Evolutionary conservation across 352 stramenopile species (phyloP).

Genomic region (Globisporangium nodosum): DNA sequence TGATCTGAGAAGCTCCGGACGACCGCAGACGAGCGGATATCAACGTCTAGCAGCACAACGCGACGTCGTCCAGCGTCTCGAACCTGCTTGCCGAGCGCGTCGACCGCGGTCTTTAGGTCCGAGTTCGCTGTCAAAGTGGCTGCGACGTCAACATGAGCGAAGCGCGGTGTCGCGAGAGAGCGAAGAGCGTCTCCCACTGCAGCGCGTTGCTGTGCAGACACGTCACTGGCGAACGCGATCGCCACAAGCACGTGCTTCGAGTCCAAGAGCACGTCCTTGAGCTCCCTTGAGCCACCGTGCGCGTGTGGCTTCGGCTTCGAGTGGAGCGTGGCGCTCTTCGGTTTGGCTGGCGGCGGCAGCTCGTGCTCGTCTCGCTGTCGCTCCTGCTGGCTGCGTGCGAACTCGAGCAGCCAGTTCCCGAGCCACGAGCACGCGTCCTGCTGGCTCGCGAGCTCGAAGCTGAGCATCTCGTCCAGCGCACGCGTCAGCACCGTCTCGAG

Average conservation of each 20-base stretch:
- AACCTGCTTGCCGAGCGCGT: constrained; percentile 12
- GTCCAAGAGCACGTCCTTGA: not conserved
- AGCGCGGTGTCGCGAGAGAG: constrained; percentile 10
- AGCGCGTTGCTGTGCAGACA: not conserved
- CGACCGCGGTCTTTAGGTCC: constrained; percentile 6
- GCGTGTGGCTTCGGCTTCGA: not conserved
- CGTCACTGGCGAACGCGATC: not conserved
- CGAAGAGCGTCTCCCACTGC: not conserved
- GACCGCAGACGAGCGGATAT: constrained; percentile 10
- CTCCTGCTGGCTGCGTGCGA: constrained; percentile 4
- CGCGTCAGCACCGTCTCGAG: constrained; percentile 32
- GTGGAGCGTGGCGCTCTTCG: not conserved
- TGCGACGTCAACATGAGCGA: constrained; percentile 27
- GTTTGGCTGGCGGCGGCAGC: not conserved
- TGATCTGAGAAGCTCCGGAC: constrained; percentile 10
- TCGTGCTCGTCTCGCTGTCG: not conserved
- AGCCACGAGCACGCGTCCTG: constrained; percentile 48
- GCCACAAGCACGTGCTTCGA: not conserved
- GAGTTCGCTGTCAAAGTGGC: constrained; percentile 7
- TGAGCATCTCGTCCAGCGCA: constrained; percentile 34
- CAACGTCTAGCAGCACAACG: constrained; percentile 22
- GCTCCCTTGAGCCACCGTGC: not conserved
- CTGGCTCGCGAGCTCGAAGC: constrained; percentile 12
- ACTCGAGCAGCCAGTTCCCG: constrained; percentile 39
- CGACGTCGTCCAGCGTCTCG: constrained; percentile 17